Percentiles rank a stretch among this genome's conserved stretches.
Evolutionary conservation across 2,329 filamentous ascomycete species (phyloP).

Genomic region (Cryphonectria radicalis): DNA sequence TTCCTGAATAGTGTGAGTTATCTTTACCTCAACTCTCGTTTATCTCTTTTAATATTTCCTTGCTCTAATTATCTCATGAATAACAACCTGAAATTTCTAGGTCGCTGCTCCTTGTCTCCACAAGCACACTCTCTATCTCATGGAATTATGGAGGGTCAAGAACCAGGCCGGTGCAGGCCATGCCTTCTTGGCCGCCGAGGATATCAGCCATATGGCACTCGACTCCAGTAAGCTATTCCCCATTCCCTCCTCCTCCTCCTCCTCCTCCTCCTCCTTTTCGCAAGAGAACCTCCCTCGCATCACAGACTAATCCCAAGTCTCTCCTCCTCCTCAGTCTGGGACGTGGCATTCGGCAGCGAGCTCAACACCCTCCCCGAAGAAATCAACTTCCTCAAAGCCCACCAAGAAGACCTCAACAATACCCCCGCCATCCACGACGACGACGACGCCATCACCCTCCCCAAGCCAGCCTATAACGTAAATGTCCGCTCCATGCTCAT

Average conservation of each 20-base stretch:
- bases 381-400: conserved; percentile 6
- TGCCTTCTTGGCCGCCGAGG: conserved; percentile 11
- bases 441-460: conserved; percentile 8
- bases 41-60: not conserved
- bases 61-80: too few species aligned
- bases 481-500: conserved; percentile 18
- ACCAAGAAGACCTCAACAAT: not conserved
- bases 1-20: conserved; percentile 23
- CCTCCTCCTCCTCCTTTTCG: not conserved
- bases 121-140: conserved; percentile 13
- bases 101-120: conserved; percentile 22
- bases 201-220: conserved; percentile 25
- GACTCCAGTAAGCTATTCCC: conserved; percentile 16
- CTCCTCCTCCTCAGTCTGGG: conserved; percentile 11
- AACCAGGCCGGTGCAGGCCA: conserved; percentile 2
- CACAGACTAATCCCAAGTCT: not conserved
- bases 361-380: conserved; percentile 8
- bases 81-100: not conserved
- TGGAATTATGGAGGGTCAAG: conserved; percentile 23
- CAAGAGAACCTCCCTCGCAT: not conserved
- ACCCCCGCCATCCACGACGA: not conserved
- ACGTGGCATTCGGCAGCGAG: conserved; percentile 21
- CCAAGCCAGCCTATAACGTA: conserved; percentile 16
- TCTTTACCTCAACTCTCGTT: not conserved
- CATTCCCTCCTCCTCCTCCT: not conserved